Base-by-base conservation (phyloP, 2,329 filamentous ascomycete species). In the Aspergillus oerlinghausenensis region DNA sequence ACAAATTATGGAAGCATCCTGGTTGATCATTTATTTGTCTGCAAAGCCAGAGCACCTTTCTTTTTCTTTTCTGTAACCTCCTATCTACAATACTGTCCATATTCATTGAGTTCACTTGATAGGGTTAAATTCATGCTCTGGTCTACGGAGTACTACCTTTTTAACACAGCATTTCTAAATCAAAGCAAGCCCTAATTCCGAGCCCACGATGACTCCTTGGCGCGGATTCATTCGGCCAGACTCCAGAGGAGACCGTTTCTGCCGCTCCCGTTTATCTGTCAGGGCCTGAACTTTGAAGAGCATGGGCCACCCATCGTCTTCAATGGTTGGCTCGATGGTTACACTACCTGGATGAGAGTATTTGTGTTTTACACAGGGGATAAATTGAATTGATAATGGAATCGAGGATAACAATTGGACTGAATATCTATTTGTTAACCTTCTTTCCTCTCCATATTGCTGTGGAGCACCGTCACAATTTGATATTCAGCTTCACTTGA, bases 211-310 rank as follows among this genome's bases (percentile, higher is more conserved):
- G 50, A 29, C 55, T 47, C 5, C 43, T 47, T 47, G 43, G 43
- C 43, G 23, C 43, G 43, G 21, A 7, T n/a, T 23, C 23, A 47
- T 56, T 56, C 55, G 50, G 49, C 49, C 52, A 58, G 59, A 55
- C 54, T 50, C 52, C 51, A 60, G 49, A 48, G 55, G 42, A 59
- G 55, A 56, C 63, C 63, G 63, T 65, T 65, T 65, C 56, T 65
- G 62, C 61, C 62, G 59, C 61, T 60, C 63, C 63, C 58, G 61
- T 64, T 61, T 60, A 62, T 54, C 63, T 65, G 63, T 63, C 63
- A 65, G 63, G 63, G 63, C 59, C 57, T 63, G 57, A 63, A 64
- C 58, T 56, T 59, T 52, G 55, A 58, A 50, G 55, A 63, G 63
- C 63, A 63, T 63, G 60, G 63, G 57, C 62, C 61, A 65, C 38